phyloP scores from a whole-genome alignment of 805 yeast species.

The Saccharomycopsis vini region DNA sequence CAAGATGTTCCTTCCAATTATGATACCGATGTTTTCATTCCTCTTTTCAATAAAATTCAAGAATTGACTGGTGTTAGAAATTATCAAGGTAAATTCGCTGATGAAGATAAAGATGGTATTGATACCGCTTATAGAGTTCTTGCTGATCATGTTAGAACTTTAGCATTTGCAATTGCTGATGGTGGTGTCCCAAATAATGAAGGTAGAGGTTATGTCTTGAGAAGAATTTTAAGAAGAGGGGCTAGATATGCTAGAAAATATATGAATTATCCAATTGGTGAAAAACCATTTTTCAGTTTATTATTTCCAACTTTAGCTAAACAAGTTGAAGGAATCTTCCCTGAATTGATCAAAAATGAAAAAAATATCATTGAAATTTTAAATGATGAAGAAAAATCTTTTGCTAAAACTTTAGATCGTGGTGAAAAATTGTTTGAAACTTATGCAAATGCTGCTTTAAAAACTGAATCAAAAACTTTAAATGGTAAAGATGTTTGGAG shows the following conservation, averaged over 20 bases:
- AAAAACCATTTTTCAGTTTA: conserved; percentile 65
- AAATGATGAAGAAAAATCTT: conserved; percentile 92
- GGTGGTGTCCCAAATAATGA: conserved; percentile 99
- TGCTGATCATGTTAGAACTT: conserved; percentile 97
- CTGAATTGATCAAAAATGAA: conserved; percentile 60
- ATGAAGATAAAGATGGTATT: conserved; percentile 85
- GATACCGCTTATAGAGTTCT: conserved; percentile 97
- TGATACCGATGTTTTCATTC: conserved; percentile 94
- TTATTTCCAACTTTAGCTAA: conserved; percentile 88
- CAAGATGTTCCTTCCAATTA: conserved; percentile 90
- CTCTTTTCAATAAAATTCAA: conserved; percentile 77
- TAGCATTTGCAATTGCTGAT: conserved; percentile 92
- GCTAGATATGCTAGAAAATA: conserved; percentile 94
- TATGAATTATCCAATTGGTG: conserved; percentile 91
- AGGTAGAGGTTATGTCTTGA: conserved; percentile 96
- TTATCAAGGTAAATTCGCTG: conserved; percentile 88
- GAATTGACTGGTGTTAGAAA: conserved; percentile 90
- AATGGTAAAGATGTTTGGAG: conserved; percentile 98
- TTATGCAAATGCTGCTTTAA: conserved; percentile 76
- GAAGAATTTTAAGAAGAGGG: conserved; percentile 97
- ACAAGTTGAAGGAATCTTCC: conserved; percentile 83
- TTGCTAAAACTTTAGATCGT: conserved; percentile 91
- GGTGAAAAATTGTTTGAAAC: conserved; percentile 96
- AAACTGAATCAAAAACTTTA: conserved; percentile 63
- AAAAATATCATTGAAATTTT: conserved; percentile 78